Evolutionary conservation across 2,329 filamentous ascomycete species (phyloP).

Genomic region (Elsinoe ampelina): DNA sequence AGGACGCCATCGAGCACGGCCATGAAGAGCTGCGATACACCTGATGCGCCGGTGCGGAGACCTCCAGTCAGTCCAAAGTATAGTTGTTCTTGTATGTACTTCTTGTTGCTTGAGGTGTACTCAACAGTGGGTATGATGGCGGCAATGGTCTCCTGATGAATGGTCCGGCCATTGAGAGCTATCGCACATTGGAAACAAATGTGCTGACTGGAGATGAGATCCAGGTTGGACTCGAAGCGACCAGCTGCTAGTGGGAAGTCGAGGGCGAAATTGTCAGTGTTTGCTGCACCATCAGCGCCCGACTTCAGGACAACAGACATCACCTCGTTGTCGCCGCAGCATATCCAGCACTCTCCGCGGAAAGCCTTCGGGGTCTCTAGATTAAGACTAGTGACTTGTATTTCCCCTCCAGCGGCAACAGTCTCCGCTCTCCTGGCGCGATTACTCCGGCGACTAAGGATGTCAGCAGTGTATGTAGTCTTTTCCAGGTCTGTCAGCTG

Average conservation of each 20-base stretch:
- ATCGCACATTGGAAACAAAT: not conserved
- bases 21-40: conserved; percentile 1
- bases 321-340: not conserved
- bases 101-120: not conserved
- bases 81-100: not conserved
- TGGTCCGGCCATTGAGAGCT: not conserved
- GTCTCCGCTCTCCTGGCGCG: not conserved
- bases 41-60: not conserved
- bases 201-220: not conserved
- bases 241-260: not conserved
- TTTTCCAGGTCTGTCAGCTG: not conserved
- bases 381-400: not conserved
- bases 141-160: not conserved
- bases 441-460: not conserved
- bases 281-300: not conserved
- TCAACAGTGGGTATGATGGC: not conserved
- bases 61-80: not conserved
- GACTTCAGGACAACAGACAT: not conserved
- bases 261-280: conserved; percentile 1
- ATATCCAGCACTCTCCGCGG: not conserved
- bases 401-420: not conserved
- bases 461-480: not conserved
- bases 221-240: not conserved
- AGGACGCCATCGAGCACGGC: not conserved
- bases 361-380: not conserved